phyloP scores from a whole-genome alignment of 164 flowering plant genomes.

The Taxillus chinensis region DNA sequence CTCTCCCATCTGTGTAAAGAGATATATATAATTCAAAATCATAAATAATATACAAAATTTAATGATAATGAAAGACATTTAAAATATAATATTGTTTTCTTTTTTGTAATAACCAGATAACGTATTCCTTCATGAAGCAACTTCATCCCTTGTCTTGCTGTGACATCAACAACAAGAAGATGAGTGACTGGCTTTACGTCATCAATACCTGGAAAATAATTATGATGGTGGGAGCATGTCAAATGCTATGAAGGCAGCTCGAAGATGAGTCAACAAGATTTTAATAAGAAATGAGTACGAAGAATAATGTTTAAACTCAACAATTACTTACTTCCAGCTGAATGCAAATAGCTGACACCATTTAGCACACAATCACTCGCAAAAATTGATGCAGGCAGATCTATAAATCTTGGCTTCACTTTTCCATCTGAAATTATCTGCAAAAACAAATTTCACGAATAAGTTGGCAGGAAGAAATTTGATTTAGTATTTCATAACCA shows the following conservation, averaged over 20 bases:
- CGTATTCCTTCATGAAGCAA: constrained; percentile 77
- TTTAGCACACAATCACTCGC: constrained; percentile 47
- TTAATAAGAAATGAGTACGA: background rate
- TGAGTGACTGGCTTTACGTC: constrained; percentile 93
- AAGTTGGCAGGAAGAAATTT: too few species aligned
- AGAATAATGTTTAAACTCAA: constrained; percentile 1
- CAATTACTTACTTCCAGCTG: constrained; percentile 64
- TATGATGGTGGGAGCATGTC: constrained; percentile 1
- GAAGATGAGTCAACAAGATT: background rate
- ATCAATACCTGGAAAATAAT: constrained; percentile 53
- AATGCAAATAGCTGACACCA: constrained; percentile 70
- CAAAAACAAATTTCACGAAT: constrained; percentile 7
- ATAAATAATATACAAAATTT: constrained; percentile 1
- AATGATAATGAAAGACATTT: background rate
- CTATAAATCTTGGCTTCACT: constrained; percentile 49
- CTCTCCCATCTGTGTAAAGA: constrained; percentile 51
- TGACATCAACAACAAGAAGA: constrained; percentile 61
- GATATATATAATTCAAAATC: constrained; percentile 4
- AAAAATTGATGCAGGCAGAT: constrained; percentile 45
- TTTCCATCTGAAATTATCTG: constrained; percentile 68
- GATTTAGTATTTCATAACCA: too few species aligned
- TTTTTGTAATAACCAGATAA: constrained; percentile 50
- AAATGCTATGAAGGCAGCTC: constrained; percentile 2
- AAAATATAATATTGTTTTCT: background rate
- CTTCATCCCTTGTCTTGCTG: constrained; percentile 64